These are phyloP conservation scores for Suhomyces atakaporum DNA, from an alignment of 1,139 yeast genomes.

Conservation along the genomic window DNA sequence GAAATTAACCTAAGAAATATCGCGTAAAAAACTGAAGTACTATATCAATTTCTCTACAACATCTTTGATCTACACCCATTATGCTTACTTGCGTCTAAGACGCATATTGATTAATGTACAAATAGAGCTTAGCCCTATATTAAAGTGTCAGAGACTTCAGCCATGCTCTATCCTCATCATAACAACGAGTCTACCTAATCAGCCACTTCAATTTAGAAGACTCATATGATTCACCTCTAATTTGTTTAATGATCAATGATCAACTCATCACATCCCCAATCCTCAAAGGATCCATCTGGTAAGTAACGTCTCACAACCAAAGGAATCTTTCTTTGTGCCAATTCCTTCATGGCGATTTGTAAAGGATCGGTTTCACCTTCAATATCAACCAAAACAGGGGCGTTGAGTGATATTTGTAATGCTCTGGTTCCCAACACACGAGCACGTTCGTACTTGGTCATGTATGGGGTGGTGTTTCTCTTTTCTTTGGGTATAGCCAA, in stretches of 20 bases:
- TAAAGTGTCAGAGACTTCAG: too few relatives aligned
- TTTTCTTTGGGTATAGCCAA: constrained; percentile 87
- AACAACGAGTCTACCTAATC: too few relatives aligned
- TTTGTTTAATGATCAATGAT: constrained; percentile 77
- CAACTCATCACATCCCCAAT: constrained; percentile 98
- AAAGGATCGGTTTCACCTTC: constrained; percentile 99
- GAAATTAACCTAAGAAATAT: too few relatives aligned
- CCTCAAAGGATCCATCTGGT: constrained; percentile 97
- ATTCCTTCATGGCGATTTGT: constrained; percentile 96
- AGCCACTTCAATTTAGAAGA: too few relatives aligned
- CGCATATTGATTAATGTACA: constrained; percentile 1
- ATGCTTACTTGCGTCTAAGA: background rate
- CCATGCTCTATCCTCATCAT: too few relatives aligned
- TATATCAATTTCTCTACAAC: too few relatives aligned
- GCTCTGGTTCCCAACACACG: constrained; percentile 96
- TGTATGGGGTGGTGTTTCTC: constrained; percentile 94
- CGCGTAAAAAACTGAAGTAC: too few relatives aligned
- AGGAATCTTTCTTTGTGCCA: constrained; percentile 92
- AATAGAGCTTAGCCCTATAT: too few relatives aligned
- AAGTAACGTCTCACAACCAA: constrained; percentile 91
- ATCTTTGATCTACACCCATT: background rate
- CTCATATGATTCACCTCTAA: too few relatives aligned
- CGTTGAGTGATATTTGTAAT: constrained; percentile 93
- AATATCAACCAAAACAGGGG: constrained; percentile 95
- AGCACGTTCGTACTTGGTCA: constrained; percentile 98